phyloP scores from a whole-genome alignment of 1,284 basidiomycete genomes.

The Coniferiporia weirii region DNA sequence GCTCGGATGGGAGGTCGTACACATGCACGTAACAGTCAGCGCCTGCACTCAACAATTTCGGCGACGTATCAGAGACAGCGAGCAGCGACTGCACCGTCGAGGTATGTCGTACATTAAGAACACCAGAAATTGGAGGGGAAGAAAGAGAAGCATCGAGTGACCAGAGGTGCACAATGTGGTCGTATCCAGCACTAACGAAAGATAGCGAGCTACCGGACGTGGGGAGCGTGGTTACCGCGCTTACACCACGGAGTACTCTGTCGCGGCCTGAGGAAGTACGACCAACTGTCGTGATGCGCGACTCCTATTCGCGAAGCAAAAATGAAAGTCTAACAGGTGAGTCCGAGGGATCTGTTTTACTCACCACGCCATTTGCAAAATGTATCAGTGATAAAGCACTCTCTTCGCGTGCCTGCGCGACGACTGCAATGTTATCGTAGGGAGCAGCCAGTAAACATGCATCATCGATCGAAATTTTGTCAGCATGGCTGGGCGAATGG shows the following conservation, averaged over 20 bases:
- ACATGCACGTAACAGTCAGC: slow-evolving; percentile 41
- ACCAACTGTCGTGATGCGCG: slow-evolving; percentile 11
- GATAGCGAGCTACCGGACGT: slow-evolving; percentile 31
- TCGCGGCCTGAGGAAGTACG: slow-evolving; percentile 11
- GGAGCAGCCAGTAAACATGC: slow-evolving; percentile 34
- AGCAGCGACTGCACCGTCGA: slow-evolving; percentile 41
- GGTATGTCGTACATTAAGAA: slow-evolving; percentile 38
- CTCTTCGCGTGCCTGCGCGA: slow-evolving; percentile 36
- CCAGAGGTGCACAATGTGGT: slow-evolving; percentile 46
- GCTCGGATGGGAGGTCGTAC: slow-evolving; percentile 44
- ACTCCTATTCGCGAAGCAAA: neutral
- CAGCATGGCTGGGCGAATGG: neutral
- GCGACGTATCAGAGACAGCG: slow-evolving; percentile 37
- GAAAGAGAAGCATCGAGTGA: slow-evolving; percentile 22
- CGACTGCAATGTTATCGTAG: slow-evolving; percentile 27
- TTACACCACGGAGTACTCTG: slow-evolving; percentile 35
- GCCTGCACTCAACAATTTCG: slow-evolving; percentile 43
- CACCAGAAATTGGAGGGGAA: slow-evolving; percentile 26
- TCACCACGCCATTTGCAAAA: slow-evolving; percentile 24
- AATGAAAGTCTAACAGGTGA: neutral
- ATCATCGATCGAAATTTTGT: slow-evolving; percentile 35
- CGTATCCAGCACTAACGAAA: slow-evolving; percentile 47
- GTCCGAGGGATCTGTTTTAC: neutral
- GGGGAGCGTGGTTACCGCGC: slow-evolving; percentile 31
- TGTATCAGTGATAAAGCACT: slow-evolving; percentile 30